phyloP scores from a whole-genome alignment of 1,284 basidiomycete species.

The Cutaneotrichosporon dermatis region DNA sequence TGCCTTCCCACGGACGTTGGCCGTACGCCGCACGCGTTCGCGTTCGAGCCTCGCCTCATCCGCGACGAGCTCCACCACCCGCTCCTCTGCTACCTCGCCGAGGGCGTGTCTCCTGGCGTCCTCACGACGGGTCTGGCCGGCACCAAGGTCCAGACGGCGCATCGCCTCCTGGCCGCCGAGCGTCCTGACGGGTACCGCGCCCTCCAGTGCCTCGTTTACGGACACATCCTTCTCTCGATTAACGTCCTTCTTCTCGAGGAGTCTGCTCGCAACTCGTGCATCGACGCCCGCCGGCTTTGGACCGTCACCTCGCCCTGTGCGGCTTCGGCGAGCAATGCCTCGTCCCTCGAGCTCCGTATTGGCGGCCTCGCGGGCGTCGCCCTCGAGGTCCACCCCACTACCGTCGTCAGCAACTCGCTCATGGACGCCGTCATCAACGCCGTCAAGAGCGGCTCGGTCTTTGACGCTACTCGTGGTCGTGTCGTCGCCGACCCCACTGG shows the following conservation, averaged over 20 bases:
- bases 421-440: slow-evolving; percentile 14
- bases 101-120: slow-evolving; percentile 12
- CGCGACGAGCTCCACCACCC: slow-evolving; percentile 20
- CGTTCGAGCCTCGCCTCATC: slow-evolving; percentile 14
- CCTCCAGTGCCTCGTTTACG: slow-evolving; percentile 18
- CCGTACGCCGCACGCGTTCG: slow-evolving; percentile 7
- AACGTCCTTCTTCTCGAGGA: slow-evolving; percentile 19
- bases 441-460: slow-evolving; percentile 9
- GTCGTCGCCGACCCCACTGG: slow-evolving; percentile 6
- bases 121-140: slow-evolving; percentile 8
- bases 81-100: slow-evolving; percentile 18
- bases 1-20: slow-evolving; percentile 9
- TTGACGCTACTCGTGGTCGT: slow-evolving; percentile 11
- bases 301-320: slow-evolving; percentile 7
- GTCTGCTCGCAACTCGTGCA: slow-evolving; percentile 11
- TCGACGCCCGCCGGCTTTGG: slow-evolving; percentile 16
- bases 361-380: slow-evolving; percentile 13
- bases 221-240: slow-evolving; percentile 13
- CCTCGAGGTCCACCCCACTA: slow-evolving; percentile 18
- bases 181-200: slow-evolving; percentile 18
- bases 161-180: slow-evolving; percentile 12
- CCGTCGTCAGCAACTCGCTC: slow-evolving; percentile 16
- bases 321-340: not conserved
- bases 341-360: slow-evolving; percentile 13
- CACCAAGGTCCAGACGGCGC: slow-evolving; percentile 10